Evolutionary conservation across 371 early-diverging fungal genomes (phyloP).

Genomic region (Blastocladiella emersonii): DNA sequence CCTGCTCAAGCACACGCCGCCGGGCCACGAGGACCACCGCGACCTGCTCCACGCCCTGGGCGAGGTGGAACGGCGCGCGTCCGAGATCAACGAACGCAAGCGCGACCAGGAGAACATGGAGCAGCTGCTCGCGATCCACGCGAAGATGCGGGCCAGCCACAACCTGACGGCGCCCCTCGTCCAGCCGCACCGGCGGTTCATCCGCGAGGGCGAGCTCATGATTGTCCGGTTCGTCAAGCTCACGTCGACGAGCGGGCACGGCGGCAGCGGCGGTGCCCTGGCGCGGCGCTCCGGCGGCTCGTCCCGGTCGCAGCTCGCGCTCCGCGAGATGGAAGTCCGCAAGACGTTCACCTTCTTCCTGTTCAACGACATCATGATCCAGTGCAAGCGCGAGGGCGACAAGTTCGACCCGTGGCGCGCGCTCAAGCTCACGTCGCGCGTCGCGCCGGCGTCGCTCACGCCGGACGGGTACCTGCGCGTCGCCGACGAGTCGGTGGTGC

Average conservation of each 20-base stretch:
- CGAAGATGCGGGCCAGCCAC: neutral
- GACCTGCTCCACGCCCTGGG: slow-evolving; percentile 34
- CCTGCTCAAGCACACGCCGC: slow-evolving; percentile 41
- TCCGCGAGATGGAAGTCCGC: neutral
- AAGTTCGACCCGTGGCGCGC: slow-evolving; percentile 15
- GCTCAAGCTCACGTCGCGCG: slow-evolving; percentile 17
- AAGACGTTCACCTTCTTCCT: neutral
- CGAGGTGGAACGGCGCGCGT: slow-evolving; percentile 40
- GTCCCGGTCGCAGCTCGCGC: neutral
- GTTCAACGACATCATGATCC: slow-evolving; percentile 3
- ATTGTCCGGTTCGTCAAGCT: neutral
- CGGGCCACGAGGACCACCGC: slow-evolving; percentile 43
- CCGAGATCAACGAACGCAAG: slow-evolving; percentile 58
- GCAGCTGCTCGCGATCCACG: slow-evolving; percentile 17
- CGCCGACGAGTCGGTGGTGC: neutral
- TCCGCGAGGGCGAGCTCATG: slow-evolving; percentile 1
- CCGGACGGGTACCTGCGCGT: neutral
- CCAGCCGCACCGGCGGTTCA: neutral
- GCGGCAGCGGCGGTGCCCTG: too few relatives aligned
- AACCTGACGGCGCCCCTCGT: neutral
- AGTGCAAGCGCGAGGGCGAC: slow-evolving; percentile 6
- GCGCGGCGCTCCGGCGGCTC: neutral
- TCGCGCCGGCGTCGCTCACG: slow-evolving; percentile 14
- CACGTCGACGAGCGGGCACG: neutral
- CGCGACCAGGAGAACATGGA: slow-evolving; percentile 33